phyloP scores from a whole-genome alignment of 345 rosid species.

The Acer saccharum region DNA sequence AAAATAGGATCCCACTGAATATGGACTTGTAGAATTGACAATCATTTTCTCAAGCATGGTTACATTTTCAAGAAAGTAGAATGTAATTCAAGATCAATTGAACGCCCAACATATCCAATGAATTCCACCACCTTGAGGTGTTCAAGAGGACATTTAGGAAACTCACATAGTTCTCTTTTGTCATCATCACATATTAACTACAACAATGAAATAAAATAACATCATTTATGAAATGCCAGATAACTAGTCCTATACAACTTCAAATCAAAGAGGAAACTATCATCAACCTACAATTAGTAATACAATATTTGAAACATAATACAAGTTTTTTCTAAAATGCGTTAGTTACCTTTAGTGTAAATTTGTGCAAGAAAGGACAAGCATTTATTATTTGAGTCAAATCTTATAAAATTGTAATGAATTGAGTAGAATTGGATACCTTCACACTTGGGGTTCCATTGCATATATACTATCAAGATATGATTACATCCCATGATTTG shows the following conservation, averaged over 20 bases:
- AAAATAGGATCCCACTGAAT: neutral
- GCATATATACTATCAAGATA: too few relatives aligned
- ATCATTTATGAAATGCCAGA: too few relatives aligned
- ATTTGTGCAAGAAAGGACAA: neutral
- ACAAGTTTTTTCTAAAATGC: too few relatives aligned
- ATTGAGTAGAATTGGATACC: too few relatives aligned
- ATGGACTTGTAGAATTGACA: neutral
- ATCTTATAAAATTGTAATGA: neutral
- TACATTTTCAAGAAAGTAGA: conserved; percentile 2
- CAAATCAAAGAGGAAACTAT: too few relatives aligned
- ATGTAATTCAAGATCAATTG: conserved; percentile 3
- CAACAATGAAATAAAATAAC: neutral
- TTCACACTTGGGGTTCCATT: too few relatives aligned
- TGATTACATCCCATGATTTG: too few relatives aligned
- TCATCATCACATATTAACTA: neutral
- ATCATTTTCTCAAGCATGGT: neutral
- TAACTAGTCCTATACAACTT: neutral
- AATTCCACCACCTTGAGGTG: conserved; percentile 18
- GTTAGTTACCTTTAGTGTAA: neutral
- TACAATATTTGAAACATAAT: too few relatives aligned
- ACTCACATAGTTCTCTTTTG: neutral
- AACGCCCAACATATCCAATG: neutral
- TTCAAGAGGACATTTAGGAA: neutral
- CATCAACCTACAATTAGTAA: too few relatives aligned
- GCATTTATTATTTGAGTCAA: neutral